Percentiles rank a stretch among this genome's conserved stretches.
These are phyloP conservation scores for Mycena crocata DNA, from an alignment of 768 basidiomycete genomes.

Conservation along the genomic window DNA sequence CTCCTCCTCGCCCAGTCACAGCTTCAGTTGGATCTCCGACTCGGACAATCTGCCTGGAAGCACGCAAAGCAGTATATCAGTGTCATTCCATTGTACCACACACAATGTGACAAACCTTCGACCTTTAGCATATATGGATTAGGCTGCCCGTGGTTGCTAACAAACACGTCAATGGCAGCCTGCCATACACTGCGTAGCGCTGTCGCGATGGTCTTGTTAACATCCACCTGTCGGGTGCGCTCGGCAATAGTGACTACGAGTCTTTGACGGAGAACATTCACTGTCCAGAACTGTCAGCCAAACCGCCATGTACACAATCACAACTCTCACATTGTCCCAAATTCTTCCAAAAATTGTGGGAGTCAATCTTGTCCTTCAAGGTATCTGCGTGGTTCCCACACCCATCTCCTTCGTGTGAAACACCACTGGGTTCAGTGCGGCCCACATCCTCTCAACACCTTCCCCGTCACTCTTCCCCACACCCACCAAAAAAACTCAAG, in stretches of 20 bases:
- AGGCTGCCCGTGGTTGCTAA: not conserved
- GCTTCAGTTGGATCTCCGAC: slow-evolving; percentile 20
- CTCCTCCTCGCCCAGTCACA: too few relatives aligned
- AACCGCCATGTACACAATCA: too few relatives aligned
- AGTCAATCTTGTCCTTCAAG: slow-evolving; percentile 54
- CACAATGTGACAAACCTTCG: not conserved
- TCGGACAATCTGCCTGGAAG: slow-evolving; percentile 23
- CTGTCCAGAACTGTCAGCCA: too few relatives aligned
- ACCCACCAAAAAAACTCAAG: slow-evolving; percentile 40
- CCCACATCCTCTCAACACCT: slow-evolving; percentile 48
- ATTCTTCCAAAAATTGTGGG: too few relatives aligned
- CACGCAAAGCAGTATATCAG: not conserved
- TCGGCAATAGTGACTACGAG: slow-evolving; percentile 19
- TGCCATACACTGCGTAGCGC: not conserved
- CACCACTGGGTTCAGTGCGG: slow-evolving; percentile 37
- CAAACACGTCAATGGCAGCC: slow-evolving; percentile 18
- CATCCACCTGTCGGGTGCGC: slow-evolving; percentile 5
- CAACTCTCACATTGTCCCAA: too few relatives aligned
- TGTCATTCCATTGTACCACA: too few relatives aligned
- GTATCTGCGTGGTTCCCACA: slow-evolving; percentile 41
- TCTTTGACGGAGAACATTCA: slow-evolving; percentile 48
- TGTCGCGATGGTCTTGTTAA: not conserved
- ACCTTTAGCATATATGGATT: slow-evolving; percentile 8
- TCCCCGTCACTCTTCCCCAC: slow-evolving; percentile 48
- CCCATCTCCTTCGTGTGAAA: slow-evolving; percentile 47